A percentile compares a stretch with the other conserved stretches of the same genome.
Conservation (phyloP, 2,329 filamentous ascomycete species). For the Paecilomyces fulvus region DNA sequence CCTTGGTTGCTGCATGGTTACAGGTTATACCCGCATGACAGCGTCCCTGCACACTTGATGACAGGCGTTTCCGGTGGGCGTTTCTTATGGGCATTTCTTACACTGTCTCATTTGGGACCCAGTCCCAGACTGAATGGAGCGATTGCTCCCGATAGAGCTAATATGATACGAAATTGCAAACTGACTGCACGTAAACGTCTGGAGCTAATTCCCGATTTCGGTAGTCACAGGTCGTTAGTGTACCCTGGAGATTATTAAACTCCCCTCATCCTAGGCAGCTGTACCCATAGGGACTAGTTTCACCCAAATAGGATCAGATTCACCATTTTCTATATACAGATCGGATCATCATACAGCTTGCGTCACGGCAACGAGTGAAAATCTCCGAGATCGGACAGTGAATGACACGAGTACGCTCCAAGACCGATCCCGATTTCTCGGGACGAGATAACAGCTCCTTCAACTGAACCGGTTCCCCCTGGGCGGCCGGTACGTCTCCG, state of each 20-base stretch:
- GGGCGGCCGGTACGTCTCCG: conserved; percentile 62
- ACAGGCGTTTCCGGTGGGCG: not conserved
- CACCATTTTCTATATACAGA: not conserved
- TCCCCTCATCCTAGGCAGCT: not conserved
- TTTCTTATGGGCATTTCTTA: not conserved
- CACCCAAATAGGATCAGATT: not conserved
- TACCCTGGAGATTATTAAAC: not conserved
- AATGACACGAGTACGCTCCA: not conserved
- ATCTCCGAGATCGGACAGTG: not conserved
- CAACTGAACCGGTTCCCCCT: conserved; percentile 81
- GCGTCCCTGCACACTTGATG: not conserved
- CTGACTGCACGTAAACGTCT: not conserved
- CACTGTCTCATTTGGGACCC: not conserved
- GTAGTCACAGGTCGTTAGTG: not conserved
- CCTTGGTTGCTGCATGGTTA: not conserved
- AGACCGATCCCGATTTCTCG: not conserved
- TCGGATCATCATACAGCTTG: not conserved
- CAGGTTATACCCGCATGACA: not conserved
- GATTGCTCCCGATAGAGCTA: not conserved
- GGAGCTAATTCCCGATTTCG: not conserved
- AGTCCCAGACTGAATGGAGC: not conserved
- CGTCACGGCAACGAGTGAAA: not conserved
- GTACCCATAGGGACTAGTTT: not conserved
- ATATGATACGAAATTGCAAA: not conserved
- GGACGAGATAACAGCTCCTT: not conserved